Evolutionary conservation across 2,329 filamentous ascomycete species (phyloP).

Genomic region (Hypoxylon sp.): DNA sequence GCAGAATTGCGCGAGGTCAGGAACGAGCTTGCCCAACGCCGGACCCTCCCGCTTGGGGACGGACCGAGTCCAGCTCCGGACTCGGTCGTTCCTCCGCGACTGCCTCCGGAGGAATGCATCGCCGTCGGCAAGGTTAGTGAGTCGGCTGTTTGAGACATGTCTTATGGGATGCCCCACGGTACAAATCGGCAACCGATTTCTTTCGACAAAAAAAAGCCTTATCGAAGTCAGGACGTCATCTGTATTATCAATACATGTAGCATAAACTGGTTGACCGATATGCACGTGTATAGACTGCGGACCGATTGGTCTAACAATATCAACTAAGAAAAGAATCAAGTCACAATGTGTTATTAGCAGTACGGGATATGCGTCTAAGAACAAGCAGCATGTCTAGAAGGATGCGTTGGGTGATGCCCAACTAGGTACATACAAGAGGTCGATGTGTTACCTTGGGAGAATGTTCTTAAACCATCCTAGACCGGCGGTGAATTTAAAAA

Average conservation of each 20-base stretch:
- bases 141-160: slow-evolving; percentile 38
- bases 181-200: background rate
- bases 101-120: slow-evolving; percentile 35
- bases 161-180: background rate
- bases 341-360: background rate
- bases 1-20: slow-evolving; percentile 30
- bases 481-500: slow-evolving; percentile 37
- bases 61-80: slow-evolving; percentile 11
- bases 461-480: slow-evolving; percentile 10
- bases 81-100: slow-evolving; percentile 29
- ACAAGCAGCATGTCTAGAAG: slow-evolving; percentile 22
- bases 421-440: slow-evolving; percentile 6
- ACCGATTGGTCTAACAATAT: background rate
- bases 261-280: slow-evolving; percentile 4
- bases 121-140: slow-evolving; percentile 41
- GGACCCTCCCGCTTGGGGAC: slow-evolving; percentile 29
- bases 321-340: background rate
- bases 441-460: background rate
- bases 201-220: background rate
- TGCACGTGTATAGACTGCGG: background rate
- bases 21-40: slow-evolving; percentile 36
- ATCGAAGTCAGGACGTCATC: background rate
- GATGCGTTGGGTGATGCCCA: slow-evolving; percentile 8
- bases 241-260: background rate
- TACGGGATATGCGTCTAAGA: background rate